Evolutionary conservation across 345 rosid genomes (phyloP), one percentile per base, ranked within the genome.

Genomic region (Aethionema arabicum): DNA sequence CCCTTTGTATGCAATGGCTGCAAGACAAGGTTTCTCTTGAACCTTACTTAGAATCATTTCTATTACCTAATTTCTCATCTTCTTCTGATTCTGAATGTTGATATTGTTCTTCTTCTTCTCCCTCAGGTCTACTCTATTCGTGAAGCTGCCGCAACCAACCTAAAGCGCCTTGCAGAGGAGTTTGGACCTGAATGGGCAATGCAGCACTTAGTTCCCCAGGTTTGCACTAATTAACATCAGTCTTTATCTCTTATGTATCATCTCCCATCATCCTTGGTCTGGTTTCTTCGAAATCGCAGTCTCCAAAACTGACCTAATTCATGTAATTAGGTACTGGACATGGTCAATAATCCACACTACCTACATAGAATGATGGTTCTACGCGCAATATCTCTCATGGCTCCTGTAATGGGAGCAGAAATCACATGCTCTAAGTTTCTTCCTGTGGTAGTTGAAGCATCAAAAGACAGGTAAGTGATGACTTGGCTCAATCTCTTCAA

Each of bases 1-100:
- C 88, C 65, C 91, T 92, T 56, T 92, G 98, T 82, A 92, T 89
- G 98, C 97, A 89, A 27, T 92, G 97, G 97, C 74, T 89, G 66
- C 84, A 92, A 65, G 98, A 92, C 69, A 92, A 92, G 98, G 98
- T 89, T 66, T 11, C 6, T 2, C 11, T 45, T 59, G 49, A 40
- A 8, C 27, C 52, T 63, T 11, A 0, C 8, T 5, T 11, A 37
- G n/a, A 4, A 13, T 54, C 46, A 4, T 11, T 21, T 13, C 30
- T 16, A 55, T 3, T 21, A n/a, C 48, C 41, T 42, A 3, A 44
- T 16, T 11, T 70, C 33, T 42, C 27, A 30, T 8, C 33, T 12
- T 33, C 8, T 51, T 57, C 40, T 42, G 53, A 16, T 13, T 70
- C 27, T 63, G 4, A 44, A 29, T 70, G n/a, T 52, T 71, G 40